Evolutionary conservation across 371 early-diverging fungal species (phyloP).

Genomic region (Mortierella sp.): DNA sequence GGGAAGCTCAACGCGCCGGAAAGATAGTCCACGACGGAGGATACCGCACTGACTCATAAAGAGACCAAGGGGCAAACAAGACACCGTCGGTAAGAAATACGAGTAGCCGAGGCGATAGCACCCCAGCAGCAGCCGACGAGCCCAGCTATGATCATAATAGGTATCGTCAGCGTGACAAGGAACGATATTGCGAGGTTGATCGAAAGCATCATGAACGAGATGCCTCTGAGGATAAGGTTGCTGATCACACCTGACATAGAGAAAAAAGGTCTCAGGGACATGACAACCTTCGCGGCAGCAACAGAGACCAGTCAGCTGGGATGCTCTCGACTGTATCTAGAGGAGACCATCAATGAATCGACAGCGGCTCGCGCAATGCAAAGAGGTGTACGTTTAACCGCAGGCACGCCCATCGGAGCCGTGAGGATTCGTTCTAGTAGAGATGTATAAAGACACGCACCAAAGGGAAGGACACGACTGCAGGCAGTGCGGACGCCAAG

Average conservation of each 20-base stretch:
- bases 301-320: constrained; percentile 3
- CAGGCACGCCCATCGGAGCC: constrained; percentile 11
- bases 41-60: no score
- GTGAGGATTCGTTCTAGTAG: constrained; percentile 7
- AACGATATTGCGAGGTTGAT: constrained; percentile 22
- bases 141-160: constrained; percentile 2
- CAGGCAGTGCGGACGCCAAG: constrained; percentile 12
- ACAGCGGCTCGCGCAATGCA: constrained; percentile 11
- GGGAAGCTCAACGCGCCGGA: no score
- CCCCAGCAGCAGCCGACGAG: background rate
- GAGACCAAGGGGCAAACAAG: no score
- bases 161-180: constrained; percentile 19
- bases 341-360: constrained; percentile 20
- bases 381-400: constrained; percentile 20
- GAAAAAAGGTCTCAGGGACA: constrained; percentile 19
- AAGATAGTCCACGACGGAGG: no score
- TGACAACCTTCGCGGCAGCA: constrained; percentile 13
- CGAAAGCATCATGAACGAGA: background rate
- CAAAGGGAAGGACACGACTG: no score
- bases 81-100: no score
- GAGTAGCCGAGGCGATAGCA: background rate
- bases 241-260: constrained; percentile 1
- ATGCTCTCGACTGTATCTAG: constrained; percentile 1
- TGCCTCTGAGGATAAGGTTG: constrained; percentile 1
- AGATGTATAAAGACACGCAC: constrained; percentile 8